Evolutionary conservation across 176 grass and related monocot genomes (phyloP).

Genomic region (Lolium multiflorum): DNA sequence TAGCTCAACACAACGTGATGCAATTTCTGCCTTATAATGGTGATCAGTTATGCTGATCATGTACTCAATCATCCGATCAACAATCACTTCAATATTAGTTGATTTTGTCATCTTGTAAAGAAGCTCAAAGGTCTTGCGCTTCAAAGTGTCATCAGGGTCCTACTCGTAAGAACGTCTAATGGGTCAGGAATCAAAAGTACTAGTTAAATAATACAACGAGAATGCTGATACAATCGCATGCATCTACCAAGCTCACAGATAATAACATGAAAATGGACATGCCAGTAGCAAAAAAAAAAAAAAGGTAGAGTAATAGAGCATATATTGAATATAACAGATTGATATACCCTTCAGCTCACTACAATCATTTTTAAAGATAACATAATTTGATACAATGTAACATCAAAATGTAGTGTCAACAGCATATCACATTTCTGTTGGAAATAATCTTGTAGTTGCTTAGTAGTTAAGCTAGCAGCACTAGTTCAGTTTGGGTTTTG

Average conservation of each 20-base stretch:
- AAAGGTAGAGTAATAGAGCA: neutral
- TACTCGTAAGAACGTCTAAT: slow-evolving; percentile 42
- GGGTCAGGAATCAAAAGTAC: slow-evolving; percentile 33
- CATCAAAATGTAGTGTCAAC: neutral
- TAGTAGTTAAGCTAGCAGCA: too few species aligned
- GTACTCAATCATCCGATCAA: slow-evolving; percentile 99
- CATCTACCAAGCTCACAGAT: slow-evolving; percentile 14
- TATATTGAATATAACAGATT: neutral
- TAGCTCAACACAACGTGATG: slow-evolving; percentile 98
- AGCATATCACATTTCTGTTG: neutral
- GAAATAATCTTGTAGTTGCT: too few species aligned
- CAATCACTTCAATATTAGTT: slow-evolving; percentile 99
- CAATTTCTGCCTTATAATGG: slow-evolving; percentile 99
- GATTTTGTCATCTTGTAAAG: slow-evolving; percentile 99
- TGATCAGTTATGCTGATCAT: slow-evolving; percentile 95
- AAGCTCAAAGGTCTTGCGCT: slow-evolving; percentile 98
- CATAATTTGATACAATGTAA: neutral
- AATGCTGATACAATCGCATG: slow-evolving; percentile 21
- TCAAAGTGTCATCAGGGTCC: slow-evolving; percentile 99
- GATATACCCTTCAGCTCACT: neutral
- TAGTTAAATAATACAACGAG: neutral
- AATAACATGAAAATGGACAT: slow-evolving; percentile 23
- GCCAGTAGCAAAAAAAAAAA: neutral
- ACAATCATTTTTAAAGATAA: neutral
- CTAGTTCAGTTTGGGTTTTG: too few species aligned